Conservation (phyloP, 106 monocot species). For the Apostasia shenzhenica region DNA sequence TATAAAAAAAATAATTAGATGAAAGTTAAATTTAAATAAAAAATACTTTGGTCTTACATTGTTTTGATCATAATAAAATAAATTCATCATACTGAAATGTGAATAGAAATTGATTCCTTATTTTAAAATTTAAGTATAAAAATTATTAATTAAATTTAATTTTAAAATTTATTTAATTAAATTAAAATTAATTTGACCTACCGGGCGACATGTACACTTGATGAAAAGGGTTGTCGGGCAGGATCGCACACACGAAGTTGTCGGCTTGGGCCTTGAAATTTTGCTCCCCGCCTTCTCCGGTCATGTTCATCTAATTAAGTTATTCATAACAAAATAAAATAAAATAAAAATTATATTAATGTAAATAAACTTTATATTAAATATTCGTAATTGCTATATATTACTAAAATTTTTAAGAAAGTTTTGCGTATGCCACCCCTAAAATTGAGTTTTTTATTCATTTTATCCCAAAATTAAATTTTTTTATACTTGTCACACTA, state of each 20-base stretch:
- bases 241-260: constrained; percentile 71
- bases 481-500: too few species aligned
- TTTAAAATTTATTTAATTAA: not conserved
- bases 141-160: too few species aligned
- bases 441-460: too few species aligned
- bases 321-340: not conserved
- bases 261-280: constrained; percentile 79
- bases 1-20: too few species aligned
- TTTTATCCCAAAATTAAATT: too few species aligned
- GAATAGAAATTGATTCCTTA: too few species aligned
- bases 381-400: too few species aligned
- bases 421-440: too few species aligned
- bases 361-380: not conserved
- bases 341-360: not conserved
- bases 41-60: not conserved
- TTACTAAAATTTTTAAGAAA: too few species aligned
- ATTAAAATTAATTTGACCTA: constrained; percentile 5
- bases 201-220: constrained; percentile 70
- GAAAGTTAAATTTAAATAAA: too few species aligned
- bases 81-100: too few species aligned
- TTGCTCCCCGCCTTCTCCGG: constrained; percentile 30
- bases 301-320: constrained; percentile 34
- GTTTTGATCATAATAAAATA: not conserved
- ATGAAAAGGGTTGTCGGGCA: constrained; percentile 72
- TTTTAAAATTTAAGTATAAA: too few species aligned